Base-by-base conservation (phyloP, 1,139 yeast species). In the Diutina siamensis region DNA sequence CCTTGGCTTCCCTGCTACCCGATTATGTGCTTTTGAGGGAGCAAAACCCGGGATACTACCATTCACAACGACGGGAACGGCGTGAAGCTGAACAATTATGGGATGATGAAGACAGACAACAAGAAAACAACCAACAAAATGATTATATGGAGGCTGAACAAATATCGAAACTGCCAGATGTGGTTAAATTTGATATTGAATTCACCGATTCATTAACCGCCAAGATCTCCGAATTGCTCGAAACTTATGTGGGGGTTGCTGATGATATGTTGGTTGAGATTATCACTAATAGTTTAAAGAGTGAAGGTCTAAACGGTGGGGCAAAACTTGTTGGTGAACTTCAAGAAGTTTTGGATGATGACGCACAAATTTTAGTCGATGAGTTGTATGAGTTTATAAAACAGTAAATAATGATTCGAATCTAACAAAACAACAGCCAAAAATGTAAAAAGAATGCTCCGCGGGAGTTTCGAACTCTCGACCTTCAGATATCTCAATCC, bases 391-490 rank as follows among this genome's bases (percentile, higher is more conserved):
- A 38, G 12, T 38, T 25, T 17, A 38, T 38, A 25, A 25, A 25
- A 25, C 28, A 25, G 28, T 5, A 25, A 10, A 25, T 25, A 10
- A 25, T 25, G 28, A 25, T 5, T 5, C n/a, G n/a, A n/a, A n/a
- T 25, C 5, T 25, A 25, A 25, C 10, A 25, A 25, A 25, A 25
- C 5, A 25, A 25, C 28, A 25, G n/a, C 10, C 28, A 31, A 31
- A 31, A 31, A 31, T 7, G 15, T 31, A 31, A 12, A 25, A 25
- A 25, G 13, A 31, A 22, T 38, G 42, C 42, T 38, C 42, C 42
- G 42, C 42, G 42, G 42, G 42, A 38, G 42, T 18, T 38, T 38
- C 42, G 42, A 38, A 38, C 42, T 38, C 42, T 38, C 42, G 42
- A 38, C 42, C 42, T 38, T 38, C 42, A 38, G 42, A 38, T 38